phyloP scores from a whole-genome alignment of 108 stramenopile species.

The Cyclotella baltica region DNA sequence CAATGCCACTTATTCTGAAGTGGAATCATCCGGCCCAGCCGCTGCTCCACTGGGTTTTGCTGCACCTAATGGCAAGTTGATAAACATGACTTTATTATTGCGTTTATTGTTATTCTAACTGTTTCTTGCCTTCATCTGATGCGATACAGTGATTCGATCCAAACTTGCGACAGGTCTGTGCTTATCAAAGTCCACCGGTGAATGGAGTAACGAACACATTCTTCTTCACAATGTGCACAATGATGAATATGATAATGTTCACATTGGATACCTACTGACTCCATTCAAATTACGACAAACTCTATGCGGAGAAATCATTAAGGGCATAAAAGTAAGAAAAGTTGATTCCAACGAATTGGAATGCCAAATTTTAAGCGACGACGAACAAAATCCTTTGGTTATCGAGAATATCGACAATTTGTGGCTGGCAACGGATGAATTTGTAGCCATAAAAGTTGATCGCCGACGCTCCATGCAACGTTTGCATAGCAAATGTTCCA shows the following conservation, averaged over 20 bases:
- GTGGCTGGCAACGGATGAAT: slow-evolving; percentile 67
- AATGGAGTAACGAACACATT: slow-evolving; percentile 25
- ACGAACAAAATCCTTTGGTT: neutral
- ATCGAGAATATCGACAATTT: slow-evolving; percentile 10
- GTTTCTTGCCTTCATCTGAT: slow-evolving; percentile 9
- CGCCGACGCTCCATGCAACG: slow-evolving; percentile 73
- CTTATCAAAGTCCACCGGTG: slow-evolving; percentile 39
- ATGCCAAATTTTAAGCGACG: neutral
- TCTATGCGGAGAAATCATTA: slow-evolving; percentile 37
- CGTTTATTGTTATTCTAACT: neutral
- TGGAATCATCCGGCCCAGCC: slow-evolving; percentile 61
- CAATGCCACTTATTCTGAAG: slow-evolving; percentile 56
- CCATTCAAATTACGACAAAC: slow-evolving; percentile 28
- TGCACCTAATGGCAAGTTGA: slow-evolving; percentile 54
- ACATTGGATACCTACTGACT: slow-evolving; percentile 37
- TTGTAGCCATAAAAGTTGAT: slow-evolving; percentile 88
- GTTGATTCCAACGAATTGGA: neutral
- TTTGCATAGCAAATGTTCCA: slow-evolving; percentile 28
- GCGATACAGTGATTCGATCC: slow-evolving; percentile 73
- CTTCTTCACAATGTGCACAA: neutral
- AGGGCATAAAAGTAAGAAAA: slow-evolving; percentile 22
- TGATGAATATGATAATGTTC: neutral
- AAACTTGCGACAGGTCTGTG: slow-evolving; percentile 56
- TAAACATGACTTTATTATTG: neutral
- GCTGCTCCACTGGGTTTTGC: slow-evolving; percentile 78